Base-by-base conservation (phyloP, 2,329 filamentous ascomycete species). In the Trichoderma oligosporum region DNA sequence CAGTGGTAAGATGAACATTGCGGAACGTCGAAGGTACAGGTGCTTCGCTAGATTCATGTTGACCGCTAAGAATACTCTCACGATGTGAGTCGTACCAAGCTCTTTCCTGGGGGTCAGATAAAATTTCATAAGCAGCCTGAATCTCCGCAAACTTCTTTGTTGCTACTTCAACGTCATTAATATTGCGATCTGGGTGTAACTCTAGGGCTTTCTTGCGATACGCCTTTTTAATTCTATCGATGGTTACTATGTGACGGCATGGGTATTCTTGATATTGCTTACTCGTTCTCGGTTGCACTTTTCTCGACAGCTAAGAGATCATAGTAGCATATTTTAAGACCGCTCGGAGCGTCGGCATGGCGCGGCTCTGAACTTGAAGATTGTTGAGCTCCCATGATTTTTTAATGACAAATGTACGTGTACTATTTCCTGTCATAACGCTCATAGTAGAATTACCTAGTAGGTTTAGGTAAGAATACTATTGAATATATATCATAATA, bases 21-120 rank as follows among this genome's bases (percentile, higher is more conserved):
- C 86, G 74, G 63, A 78, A 81, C 42, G 87, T 84, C 63, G 83
- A 84, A 55, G 82, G 77, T 33, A 78, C 79, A 45, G 74, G 73
- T 18, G 73, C 74, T 35, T 70, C 72, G 25, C 71, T 73, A 25
- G 71, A 71, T 29, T 69, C 63, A 54, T 85, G 82, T 57, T 82
- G 79, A 36, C 86, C 87, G 27, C 82, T 82, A 61, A 97, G 76
- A 61, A 97, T 95, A 49, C 88, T 85, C 64, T 91, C 86, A 60
- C 91, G 87, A 69, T 99, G 94, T 2, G 91, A 91, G 73, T 99
- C 93, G 75, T 99, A 99, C 94, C 94, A 99, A 29, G 92, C 88
- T 64, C 94, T 85, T 71, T 99, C 94, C 70, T 99, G 93, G 9
- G 91, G 86, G 70, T 99, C 94, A 1, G 92, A 96, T 1, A 99